Evolutionary conservation across 257 asterid genomes (phyloP).

Genomic region (Nicotiana sylvestris): DNA sequence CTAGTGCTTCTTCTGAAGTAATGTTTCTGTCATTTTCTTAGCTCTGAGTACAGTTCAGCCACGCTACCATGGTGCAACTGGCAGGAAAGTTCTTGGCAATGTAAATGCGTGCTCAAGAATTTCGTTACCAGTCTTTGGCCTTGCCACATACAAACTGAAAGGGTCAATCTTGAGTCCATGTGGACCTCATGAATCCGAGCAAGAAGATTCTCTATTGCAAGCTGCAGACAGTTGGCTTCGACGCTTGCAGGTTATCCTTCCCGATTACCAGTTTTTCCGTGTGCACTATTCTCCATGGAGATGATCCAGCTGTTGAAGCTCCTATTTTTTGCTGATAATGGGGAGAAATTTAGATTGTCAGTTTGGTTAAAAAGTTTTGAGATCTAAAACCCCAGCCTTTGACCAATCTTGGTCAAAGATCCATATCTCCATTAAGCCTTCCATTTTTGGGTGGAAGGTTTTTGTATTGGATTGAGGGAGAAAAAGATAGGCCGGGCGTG

Average conservation of each 20-base stretch:
- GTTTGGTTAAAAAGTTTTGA: constrained; percentile 20
- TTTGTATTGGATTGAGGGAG: constrained; percentile 2
- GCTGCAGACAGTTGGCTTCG: constrained; percentile 65
- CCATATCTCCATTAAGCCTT: not conserved
- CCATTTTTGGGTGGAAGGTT: not conserved
- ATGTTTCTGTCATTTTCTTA: constrained; percentile 24
- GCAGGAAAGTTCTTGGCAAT: constrained; percentile 25
- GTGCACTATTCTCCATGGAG: constrained; percentile 39
- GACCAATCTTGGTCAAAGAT: constrained; percentile 3
- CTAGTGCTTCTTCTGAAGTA: not conserved
- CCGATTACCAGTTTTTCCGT: constrained; percentile 66
- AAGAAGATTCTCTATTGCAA: constrained; percentile 50
- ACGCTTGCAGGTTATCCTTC: constrained; percentile 44
- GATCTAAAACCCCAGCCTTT: not conserved
- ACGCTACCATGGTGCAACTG: constrained; percentile 34
- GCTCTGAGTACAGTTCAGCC: constrained; percentile 37
- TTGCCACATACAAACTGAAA: constrained; percentile 70
- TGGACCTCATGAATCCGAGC: constrained; percentile 58
- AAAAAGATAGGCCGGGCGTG: not conserved
- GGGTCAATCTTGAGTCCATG: constrained; percentile 54
- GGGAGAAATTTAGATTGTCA: not conserved
- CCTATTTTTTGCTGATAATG: not conserved
- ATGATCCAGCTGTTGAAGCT: constrained; percentile 17
- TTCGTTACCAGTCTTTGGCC: constrained; percentile 70
- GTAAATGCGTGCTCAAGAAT: constrained; percentile 41